Base-by-base conservation (phyloP, 768 basidiomycete genomes). In the Porphyrellus cyaneotinctus region DNA sequence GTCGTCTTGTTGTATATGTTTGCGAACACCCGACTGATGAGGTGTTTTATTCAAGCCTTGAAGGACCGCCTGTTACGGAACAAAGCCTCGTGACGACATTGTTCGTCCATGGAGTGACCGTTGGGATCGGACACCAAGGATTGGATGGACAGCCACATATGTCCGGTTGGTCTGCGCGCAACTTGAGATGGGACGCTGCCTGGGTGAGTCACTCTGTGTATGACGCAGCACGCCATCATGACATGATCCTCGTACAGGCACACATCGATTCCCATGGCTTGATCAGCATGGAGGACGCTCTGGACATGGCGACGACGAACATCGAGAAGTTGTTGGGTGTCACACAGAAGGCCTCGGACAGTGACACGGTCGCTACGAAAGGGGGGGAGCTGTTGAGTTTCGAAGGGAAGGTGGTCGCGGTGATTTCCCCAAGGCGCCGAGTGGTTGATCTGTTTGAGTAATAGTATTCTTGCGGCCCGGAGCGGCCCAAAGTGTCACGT, bases 91-190 rank as follows among this genome's bases (percentile, higher is more conserved):
- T 89, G 73, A 88, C 86, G 0, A 72, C 77, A 2, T 67, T 75
- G 26, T 70, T 87, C 17, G 64, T 73, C 0, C 76, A 83, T 28
- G 80, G 81, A 6, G 83, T 94, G 4, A 82, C 80, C 7, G 80
- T 88, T 18, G 85, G 76, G 0, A 66, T 89, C 26, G 85, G 83
- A 47, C 59, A 57, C 41, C 52, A 65, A 36, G 64, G 76, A 1
- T 69, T 47, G 75, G 65, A 15, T 77, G 79, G 42, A 83, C 79
- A 57, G 79, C 82, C 35, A 81, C 84, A 23, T 69, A 87, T 24
- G 88, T 95, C 67, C 77, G 92, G 49, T 74, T 98, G 53, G 75
- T 97, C 49, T 76, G 97, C 45, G 91, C 94, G 7, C 87, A 91
- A 57, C 87, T 88, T 49, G 91, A 94, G 36, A 84, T 69, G 95